Percentiles rank a stretch among this genome's conserved stretches.
Evolutionary conservation across 2,329 filamentous ascomycete genomes (phyloP).

Genomic region (Penicillium griseofulvum): DNA sequence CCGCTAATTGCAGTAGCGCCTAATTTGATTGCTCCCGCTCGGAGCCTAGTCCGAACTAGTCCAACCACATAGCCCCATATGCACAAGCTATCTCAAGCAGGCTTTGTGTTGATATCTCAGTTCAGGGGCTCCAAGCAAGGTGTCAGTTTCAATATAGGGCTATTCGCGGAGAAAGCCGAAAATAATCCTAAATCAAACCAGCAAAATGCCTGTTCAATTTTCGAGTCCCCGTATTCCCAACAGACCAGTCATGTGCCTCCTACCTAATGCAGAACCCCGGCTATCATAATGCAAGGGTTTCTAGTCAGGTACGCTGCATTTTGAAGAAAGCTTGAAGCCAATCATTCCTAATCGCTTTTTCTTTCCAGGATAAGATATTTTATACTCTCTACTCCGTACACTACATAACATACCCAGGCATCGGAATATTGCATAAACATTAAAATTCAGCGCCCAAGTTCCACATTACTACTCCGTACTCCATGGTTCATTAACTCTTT

Average conservation of each 20-base stretch:
- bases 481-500: background rate
- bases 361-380: background rate
- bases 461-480: background rate
- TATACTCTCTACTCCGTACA: background rate
- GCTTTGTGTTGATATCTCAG: background rate
- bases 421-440: background rate
- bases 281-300: background rate
- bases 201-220: background rate
- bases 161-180: background rate
- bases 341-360: background rate
- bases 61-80: background rate
- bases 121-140: slow-evolving; percentile 2
- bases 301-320: background rate
- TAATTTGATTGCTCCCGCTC: background rate
- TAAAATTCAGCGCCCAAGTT: background rate
- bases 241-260: background rate
- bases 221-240: background rate
- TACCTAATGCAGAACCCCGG: background rate
- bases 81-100: background rate
- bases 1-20: background rate
- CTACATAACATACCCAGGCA: background rate
- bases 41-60: background rate
- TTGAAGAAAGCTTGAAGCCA: background rate
- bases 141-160: background rate
- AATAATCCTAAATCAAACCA: background rate